Conservation (phyloP, 2,329 filamentous ascomycete species). For the Rosellinia necatrix region DNA sequence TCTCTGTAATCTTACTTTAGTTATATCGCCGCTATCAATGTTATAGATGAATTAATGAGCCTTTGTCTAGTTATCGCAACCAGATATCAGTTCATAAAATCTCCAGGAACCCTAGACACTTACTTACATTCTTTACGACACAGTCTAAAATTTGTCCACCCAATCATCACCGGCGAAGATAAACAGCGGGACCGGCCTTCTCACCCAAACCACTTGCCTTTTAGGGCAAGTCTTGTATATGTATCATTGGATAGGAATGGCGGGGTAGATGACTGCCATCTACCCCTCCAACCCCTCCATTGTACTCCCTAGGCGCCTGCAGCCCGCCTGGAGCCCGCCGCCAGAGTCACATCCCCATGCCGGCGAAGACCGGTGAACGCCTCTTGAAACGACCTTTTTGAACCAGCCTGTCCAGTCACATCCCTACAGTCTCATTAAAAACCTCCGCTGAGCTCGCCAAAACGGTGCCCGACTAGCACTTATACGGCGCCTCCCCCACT, state of each 20-base stretch:
- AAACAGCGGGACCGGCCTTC: too few relatives aligned
- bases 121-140: too few relatives aligned
- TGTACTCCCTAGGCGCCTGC: not conserved
- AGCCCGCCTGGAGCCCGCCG: slow-evolving; percentile 4
- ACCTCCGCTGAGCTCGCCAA: not conserved
- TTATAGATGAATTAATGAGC: too few relatives aligned
- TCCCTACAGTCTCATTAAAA: not conserved
- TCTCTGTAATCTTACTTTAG: too few relatives aligned
- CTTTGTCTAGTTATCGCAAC: too few relatives aligned
- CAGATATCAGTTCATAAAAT: too few relatives aligned
- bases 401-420: not conserved
- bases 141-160: too few relatives aligned
- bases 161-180: too few relatives aligned
- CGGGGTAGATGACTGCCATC: slow-evolving; percentile 9
- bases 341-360: not conserved
- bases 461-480: slow-evolving; percentile 5
- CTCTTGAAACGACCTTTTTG: slow-evolving; percentile 6
- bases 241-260: slow-evolving; percentile 17
- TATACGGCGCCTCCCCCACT: slow-evolving; percentile 6
- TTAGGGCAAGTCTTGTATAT: slow-evolving; percentile 2
- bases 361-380: slow-evolving; percentile 14
- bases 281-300: slow-evolving; percentile 13
- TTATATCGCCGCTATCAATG: too few relatives aligned
- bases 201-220: slow-evolving; percentile 19
- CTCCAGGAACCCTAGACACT: too few relatives aligned